phyloP scores from a whole-genome alignment of 116 monocot species.

The Iris pallida region DNA sequence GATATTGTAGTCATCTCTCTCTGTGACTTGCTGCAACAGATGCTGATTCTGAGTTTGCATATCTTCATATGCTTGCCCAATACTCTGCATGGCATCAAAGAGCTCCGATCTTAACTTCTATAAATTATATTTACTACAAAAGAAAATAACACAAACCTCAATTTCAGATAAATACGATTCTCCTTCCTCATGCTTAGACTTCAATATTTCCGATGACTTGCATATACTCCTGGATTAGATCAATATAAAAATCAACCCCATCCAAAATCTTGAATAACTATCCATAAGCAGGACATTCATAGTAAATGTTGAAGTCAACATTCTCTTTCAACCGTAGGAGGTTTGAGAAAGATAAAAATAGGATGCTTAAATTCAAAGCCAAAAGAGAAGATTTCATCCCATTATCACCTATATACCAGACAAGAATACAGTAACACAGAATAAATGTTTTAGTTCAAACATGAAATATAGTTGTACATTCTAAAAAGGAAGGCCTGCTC shows the following conservation, averaged over 20 bases:
- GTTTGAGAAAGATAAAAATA: no score
- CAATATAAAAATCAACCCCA: background rate
- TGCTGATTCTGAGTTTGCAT: constrained; percentile 84
- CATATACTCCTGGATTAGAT: constrained; percentile 46
- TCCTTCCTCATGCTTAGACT: constrained; percentile 85
- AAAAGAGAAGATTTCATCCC: no score
- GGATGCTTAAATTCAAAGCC: no score
- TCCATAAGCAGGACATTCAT: no score
- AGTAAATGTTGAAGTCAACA: no score
- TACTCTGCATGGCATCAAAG: constrained; percentile 49
- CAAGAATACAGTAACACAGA: no score
- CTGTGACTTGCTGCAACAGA: constrained; percentile 72
- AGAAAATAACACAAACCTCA: constrained; percentile 50
- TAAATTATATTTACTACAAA: background rate
- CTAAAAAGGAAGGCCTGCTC: no score
- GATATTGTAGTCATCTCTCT: constrained; percentile 94
- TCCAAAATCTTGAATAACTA: background rate
- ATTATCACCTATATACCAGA: no score
- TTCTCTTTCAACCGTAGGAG: background rate
- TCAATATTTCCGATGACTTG: constrained; percentile 50
- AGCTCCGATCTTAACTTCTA: background rate
- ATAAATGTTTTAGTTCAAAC: no score
- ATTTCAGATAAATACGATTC: constrained; percentile 81
- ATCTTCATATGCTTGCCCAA: constrained; percentile 93
- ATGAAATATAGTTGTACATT: no score